Evolutionary conservation across 2,329 filamentous ascomycete genomes (phyloP).

Genomic region (Ascochyta pisi): DNA sequence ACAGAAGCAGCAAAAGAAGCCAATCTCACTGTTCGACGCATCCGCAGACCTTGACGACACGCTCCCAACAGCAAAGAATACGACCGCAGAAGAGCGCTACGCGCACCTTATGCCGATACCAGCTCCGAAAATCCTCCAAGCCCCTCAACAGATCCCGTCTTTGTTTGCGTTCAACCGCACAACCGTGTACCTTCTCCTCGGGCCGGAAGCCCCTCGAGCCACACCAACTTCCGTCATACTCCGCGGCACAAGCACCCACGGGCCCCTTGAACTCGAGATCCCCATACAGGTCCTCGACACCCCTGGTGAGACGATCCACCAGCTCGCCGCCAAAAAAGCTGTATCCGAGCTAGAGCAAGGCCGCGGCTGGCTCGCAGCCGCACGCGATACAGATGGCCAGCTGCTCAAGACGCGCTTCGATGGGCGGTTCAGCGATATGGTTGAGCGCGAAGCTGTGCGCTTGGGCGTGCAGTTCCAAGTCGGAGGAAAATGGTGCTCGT

Average conservation of each 20-base stretch:
- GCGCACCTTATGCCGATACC: conserved; percentile 61
- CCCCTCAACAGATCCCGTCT: conserved; percentile 67
- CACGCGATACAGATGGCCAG: conserved; percentile 48
- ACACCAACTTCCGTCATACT: conserved; percentile 65
- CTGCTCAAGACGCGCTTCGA: conserved; percentile 51
- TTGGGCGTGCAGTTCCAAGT: conserved; percentile 72
- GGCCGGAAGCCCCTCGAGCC: conserved; percentile 55
- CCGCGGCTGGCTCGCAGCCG: conserved; percentile 64
- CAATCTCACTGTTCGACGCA: conserved; percentile 9
- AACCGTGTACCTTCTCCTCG: conserved; percentile 70
- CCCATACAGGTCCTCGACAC: conserved; percentile 61
- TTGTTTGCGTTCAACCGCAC: conserved; percentile 73
- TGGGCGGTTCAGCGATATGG: conserved; percentile 64
- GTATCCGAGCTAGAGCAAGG: conserved; percentile 73
- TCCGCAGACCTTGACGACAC: conserved; percentile 19
- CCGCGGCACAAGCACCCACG: conserved; percentile 62
- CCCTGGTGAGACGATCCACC: conserved; percentile 67
- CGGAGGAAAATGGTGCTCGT: conserved; percentile 73
- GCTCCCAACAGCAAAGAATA: conserved; percentile 20
- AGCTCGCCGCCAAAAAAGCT: conserved; percentile 72
- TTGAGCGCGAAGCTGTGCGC: conserved; percentile 69
- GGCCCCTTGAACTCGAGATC: conserved; percentile 69
- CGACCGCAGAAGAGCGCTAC: conserved; percentile 49
- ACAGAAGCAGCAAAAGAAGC: conserved; percentile 30
- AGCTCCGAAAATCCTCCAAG: conserved; percentile 67